phyloP scores from a whole-genome alignment of 352 stramenopile species.

The Hyaloperonospora brassicae region DNA sequence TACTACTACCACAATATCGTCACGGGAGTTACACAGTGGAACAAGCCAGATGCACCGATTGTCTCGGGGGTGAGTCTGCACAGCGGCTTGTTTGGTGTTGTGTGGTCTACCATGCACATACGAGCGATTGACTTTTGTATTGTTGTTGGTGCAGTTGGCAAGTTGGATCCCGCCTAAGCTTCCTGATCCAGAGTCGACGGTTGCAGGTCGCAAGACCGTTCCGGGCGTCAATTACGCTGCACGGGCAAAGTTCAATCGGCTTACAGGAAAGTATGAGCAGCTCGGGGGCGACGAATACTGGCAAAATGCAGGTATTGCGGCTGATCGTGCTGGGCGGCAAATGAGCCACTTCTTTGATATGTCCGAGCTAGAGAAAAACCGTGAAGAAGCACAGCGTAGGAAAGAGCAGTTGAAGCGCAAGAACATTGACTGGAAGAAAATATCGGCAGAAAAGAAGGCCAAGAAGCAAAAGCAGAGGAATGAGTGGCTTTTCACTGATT shows the following conservation, averaged over 20 bases:
- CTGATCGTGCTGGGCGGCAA: slow-evolving; percentile 66
- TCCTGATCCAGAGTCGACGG: slow-evolving; percentile 16
- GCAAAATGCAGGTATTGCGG: slow-evolving; percentile 42
- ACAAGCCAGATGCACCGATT: slow-evolving; percentile 56
- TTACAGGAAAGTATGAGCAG: slow-evolving; percentile 69
- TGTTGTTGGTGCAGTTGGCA: slow-evolving; percentile 36
- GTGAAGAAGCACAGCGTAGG: slow-evolving; percentile 59
- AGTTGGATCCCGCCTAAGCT: slow-evolving; percentile 69
- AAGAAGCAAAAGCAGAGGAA: slow-evolving; percentile 82
- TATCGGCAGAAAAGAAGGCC: slow-evolving; percentile 76
- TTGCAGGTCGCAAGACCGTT: slow-evolving; percentile 28
- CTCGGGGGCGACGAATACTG: slow-evolving; percentile 61
- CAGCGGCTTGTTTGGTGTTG: background rate
- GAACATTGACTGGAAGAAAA: slow-evolving; percentile 85
- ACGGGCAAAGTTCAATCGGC: slow-evolving; percentile 69
- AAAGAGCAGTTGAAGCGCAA: slow-evolving; percentile 81
- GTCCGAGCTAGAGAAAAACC: slow-evolving; percentile 69
- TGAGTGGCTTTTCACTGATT: slow-evolving; percentile 82
- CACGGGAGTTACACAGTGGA: slow-evolving; percentile 75
- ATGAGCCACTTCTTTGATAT: slow-evolving; percentile 87
- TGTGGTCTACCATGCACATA: background rate
- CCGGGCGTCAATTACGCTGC: slow-evolving; percentile 60
- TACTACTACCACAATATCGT: slow-evolving; percentile 83
- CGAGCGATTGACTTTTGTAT: background rate
- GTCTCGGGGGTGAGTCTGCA: slow-evolving; percentile 52